Evolutionary conservation across 352 stramenopile genomes (phyloP), one percentile per base, ranked within the genome.

Genomic region (Globisporangium iwayamae): DNA sequence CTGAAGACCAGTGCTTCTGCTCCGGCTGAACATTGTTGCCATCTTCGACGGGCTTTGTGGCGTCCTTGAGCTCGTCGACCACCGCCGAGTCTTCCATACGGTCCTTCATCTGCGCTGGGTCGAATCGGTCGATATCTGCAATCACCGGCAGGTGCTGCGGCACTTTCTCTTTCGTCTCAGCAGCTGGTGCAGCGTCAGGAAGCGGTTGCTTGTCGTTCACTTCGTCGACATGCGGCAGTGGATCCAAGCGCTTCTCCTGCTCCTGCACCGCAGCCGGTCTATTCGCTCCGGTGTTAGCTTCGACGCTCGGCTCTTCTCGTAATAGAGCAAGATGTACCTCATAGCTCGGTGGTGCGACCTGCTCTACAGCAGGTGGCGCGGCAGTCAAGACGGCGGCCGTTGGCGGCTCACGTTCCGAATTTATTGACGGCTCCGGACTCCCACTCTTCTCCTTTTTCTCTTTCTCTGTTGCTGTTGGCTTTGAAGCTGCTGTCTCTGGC

Each of bases 371-470:
- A 16, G 36, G 36, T 22, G 50, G 50, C 18, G 16, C 16, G 10
- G 51, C 30, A 43, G 51, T 39, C 30, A 48, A 22, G 18, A 7
- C 28, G n/a, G 50, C 3, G 6, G 25, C n/a, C 30, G 14, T 34
- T 1, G 52, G 52, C 14, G 52, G 52, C 32, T 58, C 32, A 6
- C 52, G 52, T n/a, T 58, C n/a, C 8, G 32, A 58, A 11, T 58
- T 58, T n/a, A 46, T 45, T 9, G 32, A 58, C 32, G 52, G 52
- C 4, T 39, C 18, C 43, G 52, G 52, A 58, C 32, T 58, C 1
- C 32, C 18, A 11, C 52, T n/a, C 34, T 10, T 3, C n/a, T 32
- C 18, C 3, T 56, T 9, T 10, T 18, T 18, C 30, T 57, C 16
- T 10, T 18, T 18, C 30, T 57, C 6, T 25, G n/a, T 0, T 43